A percentile compares a stretch with the other conserved stretches of the same genome.
These are phyloP conservation scores for Thielaviopsis ethacetica DNA, from an alignment of 2,329 filamentous ascomycete genomes.

Conservation along the genomic window DNA sequence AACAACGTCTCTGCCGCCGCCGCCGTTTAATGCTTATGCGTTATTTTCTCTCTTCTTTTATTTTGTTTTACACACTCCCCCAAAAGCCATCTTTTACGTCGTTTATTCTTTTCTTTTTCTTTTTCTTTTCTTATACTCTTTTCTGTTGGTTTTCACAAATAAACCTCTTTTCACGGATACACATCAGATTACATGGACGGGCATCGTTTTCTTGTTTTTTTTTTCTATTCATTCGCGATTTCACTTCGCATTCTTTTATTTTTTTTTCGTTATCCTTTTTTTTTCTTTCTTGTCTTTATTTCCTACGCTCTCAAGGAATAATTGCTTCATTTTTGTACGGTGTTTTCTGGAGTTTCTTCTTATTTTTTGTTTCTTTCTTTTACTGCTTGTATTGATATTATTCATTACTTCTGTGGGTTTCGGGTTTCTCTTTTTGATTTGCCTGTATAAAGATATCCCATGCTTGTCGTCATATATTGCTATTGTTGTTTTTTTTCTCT, in stretches of 20 bases:
- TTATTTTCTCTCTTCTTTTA: constrained; percentile 1
- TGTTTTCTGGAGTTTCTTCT: background rate
- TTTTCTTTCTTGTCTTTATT: background rate
- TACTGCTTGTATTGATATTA: background rate
- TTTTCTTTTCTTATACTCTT: too few relatives aligned
- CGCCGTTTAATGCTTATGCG: background rate
- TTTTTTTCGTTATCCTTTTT: background rate
- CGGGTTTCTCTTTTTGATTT: background rate
- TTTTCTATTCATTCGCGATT: background rate
- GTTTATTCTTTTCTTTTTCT: too few relatives aligned
- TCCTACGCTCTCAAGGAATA: background rate
- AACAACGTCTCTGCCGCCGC: background rate
- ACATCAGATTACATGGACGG: background rate
- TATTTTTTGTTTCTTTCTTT: background rate
- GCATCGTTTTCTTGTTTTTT: background rate
- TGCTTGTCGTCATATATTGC: background rate
- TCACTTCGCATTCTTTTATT: background rate
- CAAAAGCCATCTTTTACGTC: too few relatives aligned
- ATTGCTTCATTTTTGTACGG: background rate
- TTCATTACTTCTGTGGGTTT: background rate
- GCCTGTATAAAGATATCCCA: background rate
- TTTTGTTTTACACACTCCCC: background rate
- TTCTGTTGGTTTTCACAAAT: too few relatives aligned
- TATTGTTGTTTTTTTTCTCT: background rate
- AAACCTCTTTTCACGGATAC: too few relatives aligned